Evolutionary conservation across 257 asterid species (phyloP).

Genomic region (Anisodus acutangulus): DNA sequence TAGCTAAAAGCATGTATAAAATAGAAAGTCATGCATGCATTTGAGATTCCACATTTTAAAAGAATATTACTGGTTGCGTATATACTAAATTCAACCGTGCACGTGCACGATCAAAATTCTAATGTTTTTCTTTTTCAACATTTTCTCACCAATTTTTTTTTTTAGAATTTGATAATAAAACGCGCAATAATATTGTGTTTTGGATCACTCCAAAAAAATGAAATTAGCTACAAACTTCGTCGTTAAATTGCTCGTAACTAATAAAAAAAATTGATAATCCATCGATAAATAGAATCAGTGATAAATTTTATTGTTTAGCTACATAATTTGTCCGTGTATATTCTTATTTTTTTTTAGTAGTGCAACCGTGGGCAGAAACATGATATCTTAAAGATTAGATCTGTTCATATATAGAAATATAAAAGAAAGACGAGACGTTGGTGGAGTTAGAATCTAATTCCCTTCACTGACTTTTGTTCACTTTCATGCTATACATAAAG

Average conservation of each 20-base stretch:
- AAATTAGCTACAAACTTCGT: too few species aligned
- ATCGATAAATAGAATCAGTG: too few species aligned
- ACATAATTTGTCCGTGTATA: too few species aligned
- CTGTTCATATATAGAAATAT: background rate
- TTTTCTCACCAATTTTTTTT: background rate
- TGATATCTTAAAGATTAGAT: slow-evolving; percentile 18
- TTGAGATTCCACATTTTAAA: background rate
- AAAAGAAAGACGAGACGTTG: background rate
- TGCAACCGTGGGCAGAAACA: background rate
- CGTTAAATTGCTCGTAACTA: too few species aligned
- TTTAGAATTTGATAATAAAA: too few species aligned
- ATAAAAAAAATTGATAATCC: too few species aligned
- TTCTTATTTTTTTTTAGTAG: too few species aligned
- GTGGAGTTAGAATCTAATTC: slow-evolving; percentile 45
- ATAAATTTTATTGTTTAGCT: too few species aligned
- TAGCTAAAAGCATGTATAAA: slow-evolving; percentile 13
- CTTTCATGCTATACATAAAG: slow-evolving; percentile 36
- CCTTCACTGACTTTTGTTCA: slow-evolving; percentile 37
- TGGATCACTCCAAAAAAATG: too few species aligned
- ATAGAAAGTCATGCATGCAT: slow-evolving; percentile 15
- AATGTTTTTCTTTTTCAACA: background rate
- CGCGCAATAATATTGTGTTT: too few species aligned
- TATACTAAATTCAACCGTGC: background rate
- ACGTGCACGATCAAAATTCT: background rate
- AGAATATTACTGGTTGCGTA: background rate